Evolutionary conservation across 2,329 filamentous ascomycete genomes (phyloP).

Genomic region (Dactylellina leptospora): DNA sequence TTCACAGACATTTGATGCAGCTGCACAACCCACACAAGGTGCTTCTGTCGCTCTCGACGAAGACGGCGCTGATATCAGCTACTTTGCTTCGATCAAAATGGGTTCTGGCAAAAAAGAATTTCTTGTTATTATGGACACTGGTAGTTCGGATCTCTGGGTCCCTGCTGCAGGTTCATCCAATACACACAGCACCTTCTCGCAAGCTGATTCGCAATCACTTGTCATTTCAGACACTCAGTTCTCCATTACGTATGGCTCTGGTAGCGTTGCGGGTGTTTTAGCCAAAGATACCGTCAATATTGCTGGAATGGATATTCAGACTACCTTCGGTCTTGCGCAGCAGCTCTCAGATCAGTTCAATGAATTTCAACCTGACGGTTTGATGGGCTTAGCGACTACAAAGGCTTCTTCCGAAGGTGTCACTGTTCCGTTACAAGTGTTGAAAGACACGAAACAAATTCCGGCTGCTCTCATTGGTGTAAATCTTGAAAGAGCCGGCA

Average conservation of each 20-base stretch:
- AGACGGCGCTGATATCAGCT: slow-evolving; percentile 12
- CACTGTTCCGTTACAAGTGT: slow-evolving; percentile 72
- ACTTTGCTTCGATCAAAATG: slow-evolving; percentile 6
- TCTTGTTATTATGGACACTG: slow-evolving; percentile 30
- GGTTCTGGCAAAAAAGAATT: slow-evolving; percentile 16
- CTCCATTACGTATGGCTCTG: slow-evolving; percentile 61
- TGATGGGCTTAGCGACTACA: slow-evolving; percentile 74
- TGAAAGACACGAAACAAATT: slow-evolving; percentile 67
- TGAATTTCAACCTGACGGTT: slow-evolving; percentile 71
- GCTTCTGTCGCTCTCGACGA: slow-evolving; percentile 13
- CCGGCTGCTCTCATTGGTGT: slow-evolving; percentile 18
- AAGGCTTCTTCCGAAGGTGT: slow-evolving; percentile 62
- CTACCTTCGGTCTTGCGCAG: slow-evolving; percentile 59
- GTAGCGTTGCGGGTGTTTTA: slow-evolving; percentile 59
- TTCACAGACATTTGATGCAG: slow-evolving; percentile 6
- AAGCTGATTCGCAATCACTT: slow-evolving; percentile 57
- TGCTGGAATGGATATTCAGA: slow-evolving; percentile 56
- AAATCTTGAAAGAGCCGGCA: slow-evolving; percentile 72
- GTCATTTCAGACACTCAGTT: slow-evolving; percentile 59
- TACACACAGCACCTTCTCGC: slow-evolving; percentile 45
- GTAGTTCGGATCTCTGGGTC: slow-evolving; percentile 57
- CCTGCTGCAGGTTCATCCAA: slow-evolving; percentile 57
- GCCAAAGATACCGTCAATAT: slow-evolving; percentile 60
- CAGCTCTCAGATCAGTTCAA: slow-evolving; percentile 63
- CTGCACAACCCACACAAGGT: neutral